These are phyloP conservation scores for Achaetomiella virescens DNA, from an alignment of 495 filamentous ascomycete genomes.

Conservation along the genomic window DNA sequence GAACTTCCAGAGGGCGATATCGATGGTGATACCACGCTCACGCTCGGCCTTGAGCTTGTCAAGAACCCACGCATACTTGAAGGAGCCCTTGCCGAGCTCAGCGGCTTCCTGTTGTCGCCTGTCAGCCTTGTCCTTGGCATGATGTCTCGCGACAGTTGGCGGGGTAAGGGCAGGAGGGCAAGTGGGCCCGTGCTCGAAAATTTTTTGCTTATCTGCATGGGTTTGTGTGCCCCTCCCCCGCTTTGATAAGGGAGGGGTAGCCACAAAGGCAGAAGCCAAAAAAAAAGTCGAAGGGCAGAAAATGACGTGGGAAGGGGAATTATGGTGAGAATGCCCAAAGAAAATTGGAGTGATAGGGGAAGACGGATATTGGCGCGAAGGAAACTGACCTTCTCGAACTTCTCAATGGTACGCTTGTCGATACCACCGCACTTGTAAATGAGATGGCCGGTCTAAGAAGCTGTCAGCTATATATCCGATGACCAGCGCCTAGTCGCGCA, in stretches of 20 bases:
- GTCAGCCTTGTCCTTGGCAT: conserved; percentile 24
- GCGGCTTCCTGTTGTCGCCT: conserved; percentile 71
- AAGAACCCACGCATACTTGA: conserved; percentile 99
- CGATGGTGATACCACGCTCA: conserved; percentile 99
- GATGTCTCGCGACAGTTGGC: neutral
- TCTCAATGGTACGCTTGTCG: conserved; percentile 99
- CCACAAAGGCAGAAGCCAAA: conserved; percentile 23
- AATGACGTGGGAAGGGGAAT: conserved; percentile 13
- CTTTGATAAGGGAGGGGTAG: conserved; percentile 25
- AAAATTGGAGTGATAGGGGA: too few species aligned
- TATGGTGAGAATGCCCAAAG: conserved; percentile 4
- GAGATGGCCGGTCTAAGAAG: conserved; percentile 62
- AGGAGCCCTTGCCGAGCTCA: conserved; percentile 99
- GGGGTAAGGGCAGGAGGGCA: conserved; percentile 10
- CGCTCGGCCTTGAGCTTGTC: conserved; percentile 99
- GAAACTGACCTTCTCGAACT: conserved; percentile 95
- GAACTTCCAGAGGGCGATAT: conserved; percentile 99
- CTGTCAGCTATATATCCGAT: conserved; percentile 7
- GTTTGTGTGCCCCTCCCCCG: conserved; percentile 31
- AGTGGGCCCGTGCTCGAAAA: conserved; percentile 30
- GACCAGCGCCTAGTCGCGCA: too few species aligned
- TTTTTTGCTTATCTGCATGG: conserved; percentile 12
- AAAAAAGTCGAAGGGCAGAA: conserved; percentile 11
- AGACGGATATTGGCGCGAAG: conserved; percentile 4
- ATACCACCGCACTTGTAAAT: conserved; percentile 99